Base-by-base conservation (phyloP, 768 basidiomycete species). In the Cytidiella melzeri region DNA sequence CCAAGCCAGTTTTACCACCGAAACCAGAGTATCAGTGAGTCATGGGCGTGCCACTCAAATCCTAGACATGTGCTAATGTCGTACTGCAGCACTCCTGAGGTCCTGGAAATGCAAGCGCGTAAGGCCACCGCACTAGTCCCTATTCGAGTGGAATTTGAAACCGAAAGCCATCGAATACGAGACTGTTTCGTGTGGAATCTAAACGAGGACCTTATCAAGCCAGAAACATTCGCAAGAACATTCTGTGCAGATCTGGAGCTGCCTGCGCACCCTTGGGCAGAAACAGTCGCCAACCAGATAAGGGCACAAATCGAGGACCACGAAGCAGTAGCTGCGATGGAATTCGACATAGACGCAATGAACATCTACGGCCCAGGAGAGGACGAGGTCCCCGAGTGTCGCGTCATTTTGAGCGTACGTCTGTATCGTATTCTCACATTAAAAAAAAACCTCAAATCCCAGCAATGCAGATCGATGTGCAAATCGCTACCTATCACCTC, bases 131-230 rank as follows among this genome's bases (percentile, higher is more conserved):
- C 75, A 4, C 80, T 95, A 27, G 81, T 98, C 11, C 96, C 96
- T 3, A 91, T 99, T 50, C 89, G 91, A 41, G 88, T 99, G 45
- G 94, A 98, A 58, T 83, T 99, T 59, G 94, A 97, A 63, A 92
- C 87, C 10, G 90, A 92, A 10, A 87, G 87, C 0, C 89, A 90
- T 61, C 75, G 94, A 59, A 81, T 99, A 64, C 84, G 94, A 37
- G 96, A 99, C 61, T 87, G 86, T 60, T 98, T 99, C 65, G 79
- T 91, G 10, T 99, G 96, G 96, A 96, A 98, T 60, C 67, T 93
- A 41, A 81, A 91, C 62, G 95, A 98, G 68, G 70, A 73, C n/a
- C 68, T 90, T 53, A 83, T 95, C 57, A 85, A 82, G 21, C 93
- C 95, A 0, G 84, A 89, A 49, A 71, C 72, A 1, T 99, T 99